Percentiles rank a stretch among this genome's conserved stretches.
Conservation (phyloP, 345 rosid genomes). For the Nephelium lappaceum region DNA sequence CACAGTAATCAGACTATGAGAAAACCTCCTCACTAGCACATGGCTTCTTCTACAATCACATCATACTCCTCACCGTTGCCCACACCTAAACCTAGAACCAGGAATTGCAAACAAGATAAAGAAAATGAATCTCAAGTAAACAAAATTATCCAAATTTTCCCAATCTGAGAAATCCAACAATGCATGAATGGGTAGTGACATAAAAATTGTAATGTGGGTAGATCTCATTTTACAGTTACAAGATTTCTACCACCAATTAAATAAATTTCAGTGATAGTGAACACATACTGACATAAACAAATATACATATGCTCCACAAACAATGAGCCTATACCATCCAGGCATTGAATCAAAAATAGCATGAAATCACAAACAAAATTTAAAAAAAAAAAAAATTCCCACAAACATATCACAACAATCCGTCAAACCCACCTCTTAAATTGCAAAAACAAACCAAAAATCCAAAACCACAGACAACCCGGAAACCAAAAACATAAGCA, state of each 20-base stretch:
- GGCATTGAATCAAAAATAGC: conserved; percentile 2
- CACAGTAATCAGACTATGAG: not conserved
- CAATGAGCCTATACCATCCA: not conserved
- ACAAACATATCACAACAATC: not conserved
- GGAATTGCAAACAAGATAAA: not conserved
- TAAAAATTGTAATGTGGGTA: not conserved
- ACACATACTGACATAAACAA: not conserved
- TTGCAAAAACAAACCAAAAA: not conserved
- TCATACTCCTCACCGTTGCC: not conserved
- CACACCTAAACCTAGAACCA: not conserved
- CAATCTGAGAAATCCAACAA: not conserved
- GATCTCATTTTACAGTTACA: not conserved
- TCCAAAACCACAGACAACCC: not conserved
- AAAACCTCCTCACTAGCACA: not conserved
- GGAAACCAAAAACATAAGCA: not conserved
- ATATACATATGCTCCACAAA: not conserved
- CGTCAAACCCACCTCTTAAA: conserved; percentile 5
- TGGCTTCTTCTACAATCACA: not conserved
- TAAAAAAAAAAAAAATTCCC: not conserved
- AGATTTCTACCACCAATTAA: not conserved
- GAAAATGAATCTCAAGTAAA: not conserved
- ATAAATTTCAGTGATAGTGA: not conserved
- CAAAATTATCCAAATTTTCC: conserved; percentile 1
- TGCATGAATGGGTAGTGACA: not conserved
- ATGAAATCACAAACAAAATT: not conserved